Evolutionary conservation across 495 filamentous ascomycete genomes (phyloP).

Genomic region (Cairneyella variabilis): DNA sequence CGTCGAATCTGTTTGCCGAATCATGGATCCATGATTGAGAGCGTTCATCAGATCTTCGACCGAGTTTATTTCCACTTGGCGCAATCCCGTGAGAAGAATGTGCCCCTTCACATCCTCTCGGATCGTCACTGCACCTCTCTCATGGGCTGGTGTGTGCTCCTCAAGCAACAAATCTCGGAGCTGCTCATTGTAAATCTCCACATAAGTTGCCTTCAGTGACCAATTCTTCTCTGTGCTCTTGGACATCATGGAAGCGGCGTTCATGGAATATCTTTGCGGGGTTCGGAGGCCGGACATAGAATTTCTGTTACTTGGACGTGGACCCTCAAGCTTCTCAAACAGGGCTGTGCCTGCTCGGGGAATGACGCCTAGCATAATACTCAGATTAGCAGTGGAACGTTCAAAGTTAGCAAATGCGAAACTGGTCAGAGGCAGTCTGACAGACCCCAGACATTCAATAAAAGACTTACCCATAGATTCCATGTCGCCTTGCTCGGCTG

Average conservation of each 20-base stretch:
- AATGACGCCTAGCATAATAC: constrained; percentile 68
- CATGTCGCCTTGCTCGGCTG: constrained; percentile 69
- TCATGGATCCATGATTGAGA: constrained; percentile 86
- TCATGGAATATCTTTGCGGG: constrained; percentile 75
- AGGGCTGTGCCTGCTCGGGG: constrained; percentile 83
- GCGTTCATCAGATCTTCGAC: constrained; percentile 87
- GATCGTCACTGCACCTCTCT: constrained; percentile 75
- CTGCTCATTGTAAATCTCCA: constrained; percentile 99
- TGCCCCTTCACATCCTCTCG: constrained; percentile 94
- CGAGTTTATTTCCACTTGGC: constrained; percentile 85
- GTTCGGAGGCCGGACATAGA: constrained; percentile 76
- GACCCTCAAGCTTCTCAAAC: constrained; percentile 78
- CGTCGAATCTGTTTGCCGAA: constrained; percentile 97
- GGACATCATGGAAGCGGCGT: constrained; percentile 46
- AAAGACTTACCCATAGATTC: constrained; percentile 71
- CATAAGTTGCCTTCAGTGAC: constrained; percentile 93
- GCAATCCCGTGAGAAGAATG: constrained; percentile 86
- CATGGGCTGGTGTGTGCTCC: constrained; percentile 61
- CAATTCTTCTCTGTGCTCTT: constrained; percentile 68
- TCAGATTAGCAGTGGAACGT: constrained; percentile 13
- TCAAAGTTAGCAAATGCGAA: background rate
- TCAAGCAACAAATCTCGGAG: constrained; percentile 85
- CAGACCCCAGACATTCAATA: background rate
- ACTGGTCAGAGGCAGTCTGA: background rate
- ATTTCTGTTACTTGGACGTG: constrained; percentile 47